Conservation (phyloP, 352 stramenopile genomes). For the Albugo laibachii region DNA sequence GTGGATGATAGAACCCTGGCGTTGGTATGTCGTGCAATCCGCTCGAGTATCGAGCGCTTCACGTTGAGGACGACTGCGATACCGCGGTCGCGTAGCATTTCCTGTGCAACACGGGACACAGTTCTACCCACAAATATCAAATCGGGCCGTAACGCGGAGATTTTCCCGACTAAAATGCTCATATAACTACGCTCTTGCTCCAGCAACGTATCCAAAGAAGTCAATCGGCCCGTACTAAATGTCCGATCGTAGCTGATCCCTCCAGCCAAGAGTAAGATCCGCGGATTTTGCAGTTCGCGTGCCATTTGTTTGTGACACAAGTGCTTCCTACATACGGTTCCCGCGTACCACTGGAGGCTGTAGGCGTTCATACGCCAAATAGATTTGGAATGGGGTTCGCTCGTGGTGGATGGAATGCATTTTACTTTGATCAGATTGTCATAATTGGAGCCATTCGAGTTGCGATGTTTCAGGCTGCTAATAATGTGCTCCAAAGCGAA, state of each 20-base stretch:
- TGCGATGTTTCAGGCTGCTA: too few relatives aligned
- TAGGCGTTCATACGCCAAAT: conserved; percentile 64
- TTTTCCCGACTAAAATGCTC: conserved; percentile 92
- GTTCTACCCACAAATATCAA: conserved; percentile 87
- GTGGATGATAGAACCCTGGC: conserved; percentile 83
- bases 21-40: conserved; percentile 86
- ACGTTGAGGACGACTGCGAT: conserved; percentile 91
- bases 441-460: conserved; percentile 62
- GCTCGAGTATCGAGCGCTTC: conserved; percentile 79
- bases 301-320: conserved; percentile 94
- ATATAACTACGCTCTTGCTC: conserved; percentile 96
- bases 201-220: conserved; percentile 88
- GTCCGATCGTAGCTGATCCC: conserved; percentile 93
- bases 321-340: conserved; percentile 91
- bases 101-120: conserved; percentile 82
- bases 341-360: conserved; percentile 89
- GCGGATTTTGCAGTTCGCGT: conserved; percentile 80
- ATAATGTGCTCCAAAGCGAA: too few relatives aligned
- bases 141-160: conserved; percentile 87
- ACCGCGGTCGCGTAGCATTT: conserved; percentile 78
- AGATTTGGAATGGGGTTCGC: conserved; percentile 16
- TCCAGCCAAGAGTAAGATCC: conserved; percentile 92
- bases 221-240: conserved; percentile 64
- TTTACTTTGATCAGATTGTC: conserved; percentile 61
- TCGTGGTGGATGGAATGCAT: conserved; percentile 35